Conservation (phyloP, 805 yeast species). For the Ogataea thermomethanolica region DNA sequence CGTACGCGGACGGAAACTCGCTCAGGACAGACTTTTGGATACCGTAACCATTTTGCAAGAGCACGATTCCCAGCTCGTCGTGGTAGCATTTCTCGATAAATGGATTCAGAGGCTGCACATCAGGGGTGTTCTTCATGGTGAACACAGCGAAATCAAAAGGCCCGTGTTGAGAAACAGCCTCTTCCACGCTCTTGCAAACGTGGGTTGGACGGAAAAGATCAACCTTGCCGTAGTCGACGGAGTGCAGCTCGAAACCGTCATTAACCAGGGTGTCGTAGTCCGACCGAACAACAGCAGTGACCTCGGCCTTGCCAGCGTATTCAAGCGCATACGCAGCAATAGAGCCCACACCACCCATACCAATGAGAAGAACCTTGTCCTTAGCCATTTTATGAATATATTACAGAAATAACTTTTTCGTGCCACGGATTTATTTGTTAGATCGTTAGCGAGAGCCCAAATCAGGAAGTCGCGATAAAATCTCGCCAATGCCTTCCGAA, state of each 20-base stretch:
- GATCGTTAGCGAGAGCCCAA: background rate
- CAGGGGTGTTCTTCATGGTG: constrained; percentile 65
- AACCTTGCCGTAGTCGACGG: constrained; percentile 58
- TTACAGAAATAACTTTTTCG: background rate
- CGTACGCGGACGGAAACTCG: constrained; percentile 33
- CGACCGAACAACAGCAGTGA: constrained; percentile 63
- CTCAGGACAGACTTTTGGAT: constrained; percentile 34
- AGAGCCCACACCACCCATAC: constrained; percentile 87
- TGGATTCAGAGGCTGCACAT: constrained; percentile 46
- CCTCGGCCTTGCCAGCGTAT: constrained; percentile 43
- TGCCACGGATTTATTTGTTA: background rate
- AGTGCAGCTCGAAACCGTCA: constrained; percentile 57
- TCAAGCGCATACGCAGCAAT: constrained; percentile 65
- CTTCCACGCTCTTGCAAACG: constrained; percentile 40
- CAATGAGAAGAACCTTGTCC: constrained; percentile 55
- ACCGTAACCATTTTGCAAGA: constrained; percentile 41
- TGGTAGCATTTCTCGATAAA: constrained; percentile 26
- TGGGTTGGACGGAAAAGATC: constrained; percentile 51
- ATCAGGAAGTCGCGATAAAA: constrained; percentile 8
- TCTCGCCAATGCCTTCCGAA: constrained; percentile 5
- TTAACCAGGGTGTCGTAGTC: constrained; percentile 51
- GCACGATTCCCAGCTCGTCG: constrained; percentile 33
- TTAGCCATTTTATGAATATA: constrained; percentile 9
- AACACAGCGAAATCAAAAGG: constrained; percentile 56
- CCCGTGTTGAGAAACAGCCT: constrained; percentile 39